A percentile compares a stretch with the other conserved stretches of the same genome.
These are phyloP conservation scores for Schoenoplectus triqueter DNA, from an alignment of 202 grass and related monocot genomes.

Conservation along the genomic window DNA sequence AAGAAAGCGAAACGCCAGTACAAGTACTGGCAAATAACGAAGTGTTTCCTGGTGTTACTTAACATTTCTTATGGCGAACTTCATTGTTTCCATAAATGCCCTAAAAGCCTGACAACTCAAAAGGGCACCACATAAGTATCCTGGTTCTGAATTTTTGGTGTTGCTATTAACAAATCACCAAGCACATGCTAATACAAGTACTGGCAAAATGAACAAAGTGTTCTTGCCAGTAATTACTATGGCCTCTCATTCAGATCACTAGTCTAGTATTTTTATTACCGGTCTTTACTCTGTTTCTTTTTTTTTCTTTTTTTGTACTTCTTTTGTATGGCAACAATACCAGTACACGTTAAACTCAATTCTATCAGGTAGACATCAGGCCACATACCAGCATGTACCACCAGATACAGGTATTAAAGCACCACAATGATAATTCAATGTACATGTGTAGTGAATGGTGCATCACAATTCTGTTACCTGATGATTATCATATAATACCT, in stretches of 20 bases:
- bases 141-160: background rate
- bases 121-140: background rate
- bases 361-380: background rate
- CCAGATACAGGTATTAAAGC: background rate
- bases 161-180: background rate
- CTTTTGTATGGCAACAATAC: background rate
- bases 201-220: background rate
- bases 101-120: background rate
- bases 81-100: conserved; percentile 21
- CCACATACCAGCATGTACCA: background rate
- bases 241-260: no score
- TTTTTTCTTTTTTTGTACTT: background rate
- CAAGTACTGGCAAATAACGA: background rate
- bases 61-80: background rate
- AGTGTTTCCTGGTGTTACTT: background rate
- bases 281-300: no score
- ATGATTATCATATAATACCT: background rate
- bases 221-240: background rate
- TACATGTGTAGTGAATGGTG: background rate
- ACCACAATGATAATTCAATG: background rate
- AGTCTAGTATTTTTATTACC: background rate
- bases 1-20: background rate
- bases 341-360: no score
- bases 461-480: background rate
- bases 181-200: background rate